These are phyloP conservation scores for Neoboletus brunneissimus DNA, from an alignment of 768 basidiomycete genomes.

Conservation along the genomic window DNA sequence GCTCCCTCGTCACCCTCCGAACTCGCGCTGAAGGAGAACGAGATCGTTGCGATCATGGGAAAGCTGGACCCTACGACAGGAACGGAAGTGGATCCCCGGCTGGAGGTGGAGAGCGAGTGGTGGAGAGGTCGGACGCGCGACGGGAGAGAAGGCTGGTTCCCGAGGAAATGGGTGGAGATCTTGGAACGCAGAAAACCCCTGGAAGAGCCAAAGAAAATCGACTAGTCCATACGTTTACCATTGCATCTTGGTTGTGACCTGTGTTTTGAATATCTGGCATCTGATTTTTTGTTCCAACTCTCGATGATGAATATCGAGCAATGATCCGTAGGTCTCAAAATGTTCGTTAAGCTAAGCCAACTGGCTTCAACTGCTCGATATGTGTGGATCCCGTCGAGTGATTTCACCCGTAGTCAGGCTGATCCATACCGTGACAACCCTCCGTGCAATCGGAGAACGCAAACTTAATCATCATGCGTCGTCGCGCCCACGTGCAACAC, in stretches of 20 bases:
- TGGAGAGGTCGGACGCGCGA: constrained; percentile 93
- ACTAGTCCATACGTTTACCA: constrained; percentile 22
- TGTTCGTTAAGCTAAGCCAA: no score
- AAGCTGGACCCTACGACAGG: constrained; percentile 73
- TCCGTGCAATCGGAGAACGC: no score
- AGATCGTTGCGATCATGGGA: constrained; percentile 89
- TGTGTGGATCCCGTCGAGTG: no score
- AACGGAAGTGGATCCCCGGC: constrained; percentile 61
- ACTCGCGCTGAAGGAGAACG: constrained; percentile 78
- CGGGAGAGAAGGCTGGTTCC: constrained; percentile 94
- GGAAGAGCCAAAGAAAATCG: constrained; percentile 41
- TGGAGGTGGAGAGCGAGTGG: constrained; percentile 72
- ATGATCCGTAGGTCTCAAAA: no score
- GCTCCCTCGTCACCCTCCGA: constrained; percentile 72
- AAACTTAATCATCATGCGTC: no score
- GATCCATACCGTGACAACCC: no score
- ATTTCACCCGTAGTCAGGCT: no score
- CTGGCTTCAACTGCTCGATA: no score
- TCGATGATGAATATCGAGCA: no score
- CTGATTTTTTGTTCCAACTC: neutral
- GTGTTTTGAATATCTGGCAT: neutral
- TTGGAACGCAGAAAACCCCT: constrained; percentile 45
- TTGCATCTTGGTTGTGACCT: neutral
- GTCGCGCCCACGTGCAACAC: no score
- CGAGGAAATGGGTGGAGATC: constrained; percentile 81